Evolutionary conservation across 2,329 filamentous ascomycete species (phyloP).

Genomic region (Phialophora chinensis): DNA sequence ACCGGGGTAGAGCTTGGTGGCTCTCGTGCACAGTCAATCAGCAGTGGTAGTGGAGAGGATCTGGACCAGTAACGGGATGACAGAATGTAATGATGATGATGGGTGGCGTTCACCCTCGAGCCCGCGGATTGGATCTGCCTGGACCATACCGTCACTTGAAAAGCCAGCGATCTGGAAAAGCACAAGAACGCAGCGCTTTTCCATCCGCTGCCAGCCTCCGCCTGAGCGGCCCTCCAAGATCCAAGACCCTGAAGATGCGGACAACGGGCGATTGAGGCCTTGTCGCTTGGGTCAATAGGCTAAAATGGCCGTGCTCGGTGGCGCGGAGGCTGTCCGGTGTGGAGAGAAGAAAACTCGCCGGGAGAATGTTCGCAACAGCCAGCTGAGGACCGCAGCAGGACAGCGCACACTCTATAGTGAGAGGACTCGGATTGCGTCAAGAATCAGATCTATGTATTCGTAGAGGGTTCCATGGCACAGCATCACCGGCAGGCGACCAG

Average conservation of each 20-base stretch:
- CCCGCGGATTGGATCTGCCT: neutral
- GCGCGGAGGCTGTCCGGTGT: conserved; percentile 1
- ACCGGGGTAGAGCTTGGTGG: conserved; percentile 14
- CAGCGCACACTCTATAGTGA: neutral
- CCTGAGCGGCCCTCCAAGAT: neutral
- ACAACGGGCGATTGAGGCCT: neutral
- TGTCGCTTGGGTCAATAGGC: neutral
- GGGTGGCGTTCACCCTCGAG: neutral
- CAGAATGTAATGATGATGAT: conserved; percentile 13
- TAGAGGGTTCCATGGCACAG: neutral
- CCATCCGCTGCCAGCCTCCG: neutral
- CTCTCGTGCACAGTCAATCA: neutral
- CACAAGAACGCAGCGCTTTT: neutral
- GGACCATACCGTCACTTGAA: neutral
- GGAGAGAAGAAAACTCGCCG: neutral
- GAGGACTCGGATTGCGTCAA: neutral
- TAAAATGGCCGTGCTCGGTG: conserved; percentile 2
- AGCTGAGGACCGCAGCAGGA: neutral
- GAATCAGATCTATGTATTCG: no score
- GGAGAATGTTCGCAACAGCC: neutral
- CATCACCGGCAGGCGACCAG: neutral
- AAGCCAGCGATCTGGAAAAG: neutral
- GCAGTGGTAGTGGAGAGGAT: neutral
- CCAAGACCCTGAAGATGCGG: neutral
- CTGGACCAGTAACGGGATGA: conserved; percentile 1